Base-by-base conservation (phyloP, 495 filamentous ascomycete species). In the Neurospora sp. region DNA sequence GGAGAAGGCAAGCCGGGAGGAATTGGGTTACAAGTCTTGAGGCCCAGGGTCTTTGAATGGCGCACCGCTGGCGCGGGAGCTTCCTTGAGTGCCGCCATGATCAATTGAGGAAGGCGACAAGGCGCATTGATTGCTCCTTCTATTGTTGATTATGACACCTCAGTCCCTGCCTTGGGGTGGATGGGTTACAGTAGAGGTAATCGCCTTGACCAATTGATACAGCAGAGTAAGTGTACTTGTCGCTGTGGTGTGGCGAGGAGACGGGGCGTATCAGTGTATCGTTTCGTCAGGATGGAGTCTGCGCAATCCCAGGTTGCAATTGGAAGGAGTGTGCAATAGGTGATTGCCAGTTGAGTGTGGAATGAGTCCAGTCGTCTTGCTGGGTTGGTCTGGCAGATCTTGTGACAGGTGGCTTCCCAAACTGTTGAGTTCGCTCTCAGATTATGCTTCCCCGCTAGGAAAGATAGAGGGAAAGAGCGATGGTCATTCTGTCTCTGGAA, bases 71-170 rank as follows among this genome's bases (percentile, higher is more conserved):
- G 54, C 27, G 54, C 27, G 27, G 20, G 23, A 18, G 38, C 70
- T n/a, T 72, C 70, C 54, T 74, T 66, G 6, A 38, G 35, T 12
- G 23, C 70, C 44, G 71, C 70, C 73, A 69, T 72, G 42, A 35
- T 39, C 20, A 39, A 66, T 18, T 4, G 10, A 66, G 54, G 54
- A 66, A 66, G 54, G 54, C 54, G 54, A 31, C 54, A 66, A 35
- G 31, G 31, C 49, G 27, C 54, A 8, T 4, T 66, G 27, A 7
- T 62, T 66, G 54, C 54, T 66, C 54, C 14, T 66, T 66, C 54
- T 66, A 3, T 66, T 37, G 54, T 35, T 66, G 14, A 1, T 66
- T 8, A 27, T 35, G 54, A 35, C 54, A 62, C 54, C 54, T 37
- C 27, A 35, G 14, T 62, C 49, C 5, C 49, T 62, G 12, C 54